Evolutionary conservation across 257 asterid species (phyloP).

Genomic region (Solanum dulcamara): DNA sequence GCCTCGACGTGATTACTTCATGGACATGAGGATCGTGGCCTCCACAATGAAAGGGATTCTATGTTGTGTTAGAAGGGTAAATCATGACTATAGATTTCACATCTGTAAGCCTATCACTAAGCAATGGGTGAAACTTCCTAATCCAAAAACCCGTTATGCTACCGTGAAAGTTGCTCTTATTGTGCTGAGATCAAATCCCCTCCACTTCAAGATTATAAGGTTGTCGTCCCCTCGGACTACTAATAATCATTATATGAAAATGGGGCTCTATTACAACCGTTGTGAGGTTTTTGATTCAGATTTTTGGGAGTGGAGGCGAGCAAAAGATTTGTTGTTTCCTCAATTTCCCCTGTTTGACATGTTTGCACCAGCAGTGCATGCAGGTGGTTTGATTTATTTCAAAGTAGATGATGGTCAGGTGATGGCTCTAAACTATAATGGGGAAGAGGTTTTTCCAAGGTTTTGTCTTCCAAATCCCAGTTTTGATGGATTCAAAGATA

Average conservation of each 20-base stretch:
- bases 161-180: neutral
- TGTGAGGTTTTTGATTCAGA: constrained; percentile 8
- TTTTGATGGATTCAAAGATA: neutral
- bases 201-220: constrained; percentile 1
- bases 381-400: neutral
- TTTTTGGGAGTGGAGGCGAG: constrained; percentile 1
- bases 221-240: neutral
- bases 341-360: neutral
- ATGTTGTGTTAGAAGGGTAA: neutral
- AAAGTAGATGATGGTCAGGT: neutral
- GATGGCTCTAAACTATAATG: neutral
- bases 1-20: neutral
- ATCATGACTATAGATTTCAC: neutral
- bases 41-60: constrained; percentile 3
- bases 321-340: neutral
- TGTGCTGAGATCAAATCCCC: neutral
- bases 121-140: constrained; percentile 5
- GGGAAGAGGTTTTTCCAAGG: neutral
- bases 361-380: neutral
- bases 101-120: neutral
- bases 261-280: neutral
- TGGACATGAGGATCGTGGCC: neutral
- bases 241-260: neutral
- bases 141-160: neutral
- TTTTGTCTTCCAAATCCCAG: neutral